A percentile compares a stretch with the other conserved stretches of the same genome.
These are phyloP conservation scores for Neocatenulostroma microsporum DNA, from an alignment of 2,329 filamentous ascomycete species.

Conservation along the genomic window DNA sequence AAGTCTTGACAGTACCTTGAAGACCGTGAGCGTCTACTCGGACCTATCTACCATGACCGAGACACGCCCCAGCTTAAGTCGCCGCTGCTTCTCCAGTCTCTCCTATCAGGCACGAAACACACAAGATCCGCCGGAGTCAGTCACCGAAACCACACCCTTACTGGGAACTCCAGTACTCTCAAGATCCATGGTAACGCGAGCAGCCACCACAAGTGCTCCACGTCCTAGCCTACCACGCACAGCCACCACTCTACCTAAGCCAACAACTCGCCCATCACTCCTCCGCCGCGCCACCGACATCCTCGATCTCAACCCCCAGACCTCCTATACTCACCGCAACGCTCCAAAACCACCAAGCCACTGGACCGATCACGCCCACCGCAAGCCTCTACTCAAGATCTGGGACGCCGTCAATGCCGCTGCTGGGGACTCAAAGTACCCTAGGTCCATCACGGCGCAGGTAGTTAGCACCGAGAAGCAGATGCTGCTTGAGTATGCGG, in stretches of 20 bases:
- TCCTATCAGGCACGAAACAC: too few species aligned
- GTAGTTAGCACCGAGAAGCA: constrained; percentile 15
- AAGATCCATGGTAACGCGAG: background rate
- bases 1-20: too few species aligned
- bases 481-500: constrained; percentile 18
- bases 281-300: constrained; percentile 17
- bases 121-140: too few species aligned
- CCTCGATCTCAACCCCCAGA: constrained; percentile 18
- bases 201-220: background rate
- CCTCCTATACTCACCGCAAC: constrained; percentile 14
- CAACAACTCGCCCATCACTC: constrained; percentile 9
- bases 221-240: background rate
- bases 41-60: too few species aligned
- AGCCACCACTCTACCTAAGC: background rate
- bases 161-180: background rate
- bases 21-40: too few species aligned
- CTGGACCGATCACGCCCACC: constrained; percentile 21
- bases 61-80: too few species aligned
- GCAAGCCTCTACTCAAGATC: constrained; percentile 13
- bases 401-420: constrained; percentile 20
- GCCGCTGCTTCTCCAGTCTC: too few species aligned
- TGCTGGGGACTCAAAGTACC: constrained; percentile 12
- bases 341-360: constrained; percentile 16
- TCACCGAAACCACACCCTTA: background rate
- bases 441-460: constrained; percentile 10